Evolutionary conservation across 1,284 basidiomycete genomes (phyloP), one percentile per base, ranked within the genome.

Genomic region (Peniophora sp.): DNA sequence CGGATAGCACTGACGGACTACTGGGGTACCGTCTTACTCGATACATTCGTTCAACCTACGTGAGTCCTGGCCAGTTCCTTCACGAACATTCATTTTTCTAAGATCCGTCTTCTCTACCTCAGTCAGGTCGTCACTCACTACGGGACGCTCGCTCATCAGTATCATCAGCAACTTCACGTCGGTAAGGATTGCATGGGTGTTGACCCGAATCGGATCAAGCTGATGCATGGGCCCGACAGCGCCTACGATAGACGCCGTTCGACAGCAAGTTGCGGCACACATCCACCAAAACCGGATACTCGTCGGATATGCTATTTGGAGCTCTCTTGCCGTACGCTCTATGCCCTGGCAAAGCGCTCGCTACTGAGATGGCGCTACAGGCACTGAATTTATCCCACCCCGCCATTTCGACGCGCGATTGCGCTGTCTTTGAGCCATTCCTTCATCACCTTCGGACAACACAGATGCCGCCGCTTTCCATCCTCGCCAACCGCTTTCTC

Each of bases 31-130:
- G 54, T 69, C 11, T 51, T 81, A 15, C 63, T 77, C 47, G 79
- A 83, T 57, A 75, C 72, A 22, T 75, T 69, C 58, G 75, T 83
- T 42, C 71, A 67, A 27, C 79, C 80, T 44, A 78, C 74, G 76
- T 81, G 58, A 62, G 75, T 64, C 41, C 8, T 43, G 43, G 20
- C 12, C 17, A 32, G 3, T 45, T 47, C 43, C 27, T 18, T 45
- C 20, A 22, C 8, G n/a, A 41, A 41, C 8, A 15, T 9, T 6
- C 39, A n/a, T n/a, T n/a, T n/a, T n/a, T 41, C 39, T 8, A 22
- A 12, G n/a, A 23, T n/a, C n/a, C 27, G 1, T 45, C 42, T 52
- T 34, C 49, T 23, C 20, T 48, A 48, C 24, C 10, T 34, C 53
- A 78, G 77, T 11, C 71, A 75, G 54, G 60, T 62, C 14, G 68